A percentile compares a stretch with the other conserved stretches of the same genome.
These are phyloP conservation scores for Luzula sylvatica DNA, from an alignment of 176 grass and related monocot genomes.

Conservation along the genomic window DNA sequence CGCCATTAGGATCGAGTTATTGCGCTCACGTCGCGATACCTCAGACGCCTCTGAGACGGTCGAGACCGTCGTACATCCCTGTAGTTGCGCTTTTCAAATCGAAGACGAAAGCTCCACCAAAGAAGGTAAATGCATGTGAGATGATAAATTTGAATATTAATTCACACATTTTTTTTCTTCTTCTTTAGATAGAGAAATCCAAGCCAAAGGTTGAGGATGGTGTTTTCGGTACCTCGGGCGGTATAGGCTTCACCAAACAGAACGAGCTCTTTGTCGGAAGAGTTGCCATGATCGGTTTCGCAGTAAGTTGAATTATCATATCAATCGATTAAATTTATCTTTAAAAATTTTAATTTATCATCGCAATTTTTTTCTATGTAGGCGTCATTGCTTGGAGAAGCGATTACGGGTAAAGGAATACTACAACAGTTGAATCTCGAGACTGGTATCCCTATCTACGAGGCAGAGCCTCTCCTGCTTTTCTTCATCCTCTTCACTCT, in stretches of 20 bases:
- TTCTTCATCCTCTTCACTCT: constrained; percentile 99
- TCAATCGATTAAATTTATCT: neutral
- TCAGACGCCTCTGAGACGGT: constrained; percentile 10
- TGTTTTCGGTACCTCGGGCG: constrained; percentile 90
- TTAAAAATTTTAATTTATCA: neutral
- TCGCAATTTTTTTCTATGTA: constrained; percentile 14
- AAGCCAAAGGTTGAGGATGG: constrained; percentile 70
- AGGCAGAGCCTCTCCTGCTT: constrained; percentile 96
- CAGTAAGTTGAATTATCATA: constrained; percentile 43
- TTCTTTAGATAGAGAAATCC: constrained; percentile 18
- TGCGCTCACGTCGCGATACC: constrained; percentile 8
- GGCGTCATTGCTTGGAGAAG: constrained; percentile 95
- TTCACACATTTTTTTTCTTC: neutral
- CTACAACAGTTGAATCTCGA: constrained; percentile 85
- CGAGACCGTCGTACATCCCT: constrained; percentile 5
- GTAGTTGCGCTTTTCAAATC: constrained; percentile 65
- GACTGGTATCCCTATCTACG: constrained; percentile 96
- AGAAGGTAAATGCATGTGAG: constrained; percentile 34
- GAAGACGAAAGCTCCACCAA: constrained; percentile 52
- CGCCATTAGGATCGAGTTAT: constrained; percentile 25
- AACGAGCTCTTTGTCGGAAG: constrained; percentile 98
- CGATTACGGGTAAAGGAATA: constrained; percentile 94
- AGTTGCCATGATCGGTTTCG: constrained; percentile 96
- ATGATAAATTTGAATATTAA: no score
- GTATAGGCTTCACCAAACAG: constrained; percentile 98